These are phyloP conservation scores for Sugiyamaella marilandica DNA, from an alignment of 805 yeast species.

Conservation along the genomic window DNA sequence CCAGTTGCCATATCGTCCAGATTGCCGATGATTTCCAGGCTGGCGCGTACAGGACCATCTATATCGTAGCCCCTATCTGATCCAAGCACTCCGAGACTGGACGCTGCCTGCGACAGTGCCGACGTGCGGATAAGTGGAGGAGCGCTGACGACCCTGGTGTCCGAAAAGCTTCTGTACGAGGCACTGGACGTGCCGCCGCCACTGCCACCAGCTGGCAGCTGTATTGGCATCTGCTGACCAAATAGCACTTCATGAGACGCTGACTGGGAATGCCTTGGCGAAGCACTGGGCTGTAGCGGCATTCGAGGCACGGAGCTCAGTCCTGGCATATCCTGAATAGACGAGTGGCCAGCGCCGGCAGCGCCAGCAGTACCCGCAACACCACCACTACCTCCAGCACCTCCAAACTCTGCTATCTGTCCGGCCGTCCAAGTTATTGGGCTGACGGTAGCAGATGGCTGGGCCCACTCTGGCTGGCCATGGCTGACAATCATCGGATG, in stretches of 20 bases:
- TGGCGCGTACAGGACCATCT: conserved; percentile 23
- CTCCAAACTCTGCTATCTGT: background rate
- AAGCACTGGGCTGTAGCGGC: no score
- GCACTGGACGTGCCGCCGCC: background rate
- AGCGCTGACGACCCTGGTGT: background rate
- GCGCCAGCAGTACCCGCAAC: no score
- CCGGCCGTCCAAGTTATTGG: background rate
- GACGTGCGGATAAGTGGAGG: conserved; percentile 26
- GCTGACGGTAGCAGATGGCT: background rate
- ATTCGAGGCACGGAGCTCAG: no score
- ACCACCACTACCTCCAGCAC: no score
- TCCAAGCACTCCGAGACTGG: conserved; percentile 15
- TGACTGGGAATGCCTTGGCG: no score
- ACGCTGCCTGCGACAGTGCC: conserved; percentile 24
- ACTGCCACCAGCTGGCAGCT: background rate
- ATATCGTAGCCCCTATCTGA: conserved; percentile 4
- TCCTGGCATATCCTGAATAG: no score
- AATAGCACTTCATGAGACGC: background rate
- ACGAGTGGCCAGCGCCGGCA: no score
- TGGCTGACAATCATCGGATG: no score
- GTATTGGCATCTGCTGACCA: background rate
- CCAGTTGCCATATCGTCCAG: conserved; percentile 36
- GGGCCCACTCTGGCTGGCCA: no score
- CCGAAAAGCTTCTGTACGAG: background rate
- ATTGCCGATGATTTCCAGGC: conserved; percentile 28